Conservation (phyloP, 192 early-diverging fungal genomes). For the Linnemannia zychae region DNA sequence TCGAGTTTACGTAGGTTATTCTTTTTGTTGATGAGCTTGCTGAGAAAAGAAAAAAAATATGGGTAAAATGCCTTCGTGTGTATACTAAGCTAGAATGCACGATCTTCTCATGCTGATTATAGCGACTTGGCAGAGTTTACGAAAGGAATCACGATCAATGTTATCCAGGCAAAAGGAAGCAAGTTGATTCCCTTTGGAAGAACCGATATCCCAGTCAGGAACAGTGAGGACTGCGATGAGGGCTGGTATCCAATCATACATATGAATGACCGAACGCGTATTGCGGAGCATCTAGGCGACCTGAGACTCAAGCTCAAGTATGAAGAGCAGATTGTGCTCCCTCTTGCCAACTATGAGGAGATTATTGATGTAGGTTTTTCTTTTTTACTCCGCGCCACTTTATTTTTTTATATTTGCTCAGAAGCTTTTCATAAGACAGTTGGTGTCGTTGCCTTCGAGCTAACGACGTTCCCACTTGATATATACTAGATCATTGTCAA, state of each 20-base stretch:
- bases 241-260: conserved; percentile 50
- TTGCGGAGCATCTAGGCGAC: conserved; percentile 50
- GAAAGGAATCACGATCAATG: conserved; percentile 49
- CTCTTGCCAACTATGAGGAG: conserved; percentile 48
- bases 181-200: conserved; percentile 38
- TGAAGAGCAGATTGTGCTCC: conserved; percentile 59
- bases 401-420: no score
- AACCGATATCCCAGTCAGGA: conserved; percentile 35
- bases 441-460: no score
- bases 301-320: conserved; percentile 54
- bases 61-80: no score
- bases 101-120: no score
- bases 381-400: no score
- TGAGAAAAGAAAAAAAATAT: neutral
- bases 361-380: conserved; percentile 54
- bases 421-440: no score
- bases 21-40: neutral
- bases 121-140: conserved; percentile 40
- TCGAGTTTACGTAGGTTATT: conserved; percentile 55
- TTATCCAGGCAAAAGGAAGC: conserved; percentile 41
- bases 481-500: conserved; percentile 47
- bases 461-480: neutral
- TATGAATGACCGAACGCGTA: conserved; percentile 32
- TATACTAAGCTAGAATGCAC: no score
- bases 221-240: conserved; percentile 33